Conservation (phyloP, 2,329 filamentous ascomycete species). For the Diaporthe ilicicola region DNA sequence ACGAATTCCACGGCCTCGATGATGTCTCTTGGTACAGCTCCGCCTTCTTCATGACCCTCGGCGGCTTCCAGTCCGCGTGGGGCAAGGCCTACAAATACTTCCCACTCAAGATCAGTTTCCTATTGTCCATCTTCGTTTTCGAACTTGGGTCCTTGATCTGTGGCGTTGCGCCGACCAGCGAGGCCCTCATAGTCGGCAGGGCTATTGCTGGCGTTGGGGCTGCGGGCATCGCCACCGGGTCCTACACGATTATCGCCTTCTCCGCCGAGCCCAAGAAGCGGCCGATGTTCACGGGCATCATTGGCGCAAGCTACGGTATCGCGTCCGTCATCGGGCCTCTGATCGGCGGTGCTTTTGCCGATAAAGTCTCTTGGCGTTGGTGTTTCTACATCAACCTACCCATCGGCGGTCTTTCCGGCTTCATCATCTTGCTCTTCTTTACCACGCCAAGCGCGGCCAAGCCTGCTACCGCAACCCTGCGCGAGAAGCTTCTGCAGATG, state of each 20-base stretch:
- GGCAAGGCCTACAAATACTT: conserved; percentile 49
- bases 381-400: conserved; percentile 45
- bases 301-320: conserved; percentile 33
- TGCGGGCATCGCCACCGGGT: conserved; percentile 33
- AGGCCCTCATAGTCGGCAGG: conserved; percentile 36
- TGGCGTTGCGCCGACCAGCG: conserved; percentile 43
- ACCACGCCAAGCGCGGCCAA: conserved; percentile 43
- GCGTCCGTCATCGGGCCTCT: conserved; percentile 40
- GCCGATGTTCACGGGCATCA: conserved; percentile 35
- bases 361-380: conserved; percentile 40
- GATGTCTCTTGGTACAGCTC: conserved; percentile 58
- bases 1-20: conserved; percentile 44
- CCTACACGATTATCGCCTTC: conserved; percentile 35
- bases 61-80: conserved; percentile 36
- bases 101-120: conserved; percentile 49
- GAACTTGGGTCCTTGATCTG: conserved; percentile 56
- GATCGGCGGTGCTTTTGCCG: conserved; percentile 39
- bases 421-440: conserved; percentile 46
- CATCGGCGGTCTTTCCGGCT: conserved; percentile 39
- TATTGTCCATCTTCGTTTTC: conserved; percentile 50
- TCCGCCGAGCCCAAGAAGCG: conserved; percentile 37
- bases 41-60: conserved; percentile 48
- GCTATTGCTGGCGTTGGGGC: conserved; percentile 33
- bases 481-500: conserved; percentile 52
- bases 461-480: conserved; percentile 40